Percentiles rank a stretch among this genome's conserved stretches.
phyloP scores from a whole-genome alignment of 345 rosid genomes.

The Melastoma malabathricum region DNA sequence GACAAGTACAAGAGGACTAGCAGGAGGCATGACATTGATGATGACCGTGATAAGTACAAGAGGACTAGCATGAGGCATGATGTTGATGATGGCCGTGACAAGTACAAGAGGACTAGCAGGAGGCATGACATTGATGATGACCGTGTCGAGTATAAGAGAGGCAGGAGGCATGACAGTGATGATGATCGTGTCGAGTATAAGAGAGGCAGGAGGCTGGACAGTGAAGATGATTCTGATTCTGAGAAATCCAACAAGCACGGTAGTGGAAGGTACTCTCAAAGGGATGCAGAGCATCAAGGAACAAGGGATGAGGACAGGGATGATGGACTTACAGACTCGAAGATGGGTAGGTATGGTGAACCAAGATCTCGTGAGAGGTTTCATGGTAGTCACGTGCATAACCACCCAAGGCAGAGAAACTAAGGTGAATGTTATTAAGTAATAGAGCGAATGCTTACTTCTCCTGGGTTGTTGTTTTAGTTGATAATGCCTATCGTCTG shows the following conservation, averaged over 20 bases:
- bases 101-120: background rate
- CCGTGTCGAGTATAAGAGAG: conserved; percentile 3
- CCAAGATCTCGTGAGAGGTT: conserved; percentile 6
- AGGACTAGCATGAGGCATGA: background rate
- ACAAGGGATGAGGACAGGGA: conserved; percentile 3
- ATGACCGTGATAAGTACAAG: no score
- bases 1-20: background rate
- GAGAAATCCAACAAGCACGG: conserved; percentile 7
- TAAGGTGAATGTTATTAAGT: no score
- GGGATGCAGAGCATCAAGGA: conserved; percentile 5
- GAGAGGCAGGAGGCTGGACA: conserved; percentile 12
- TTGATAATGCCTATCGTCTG: no score
- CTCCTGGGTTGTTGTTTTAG: no score
- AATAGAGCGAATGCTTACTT: no score
- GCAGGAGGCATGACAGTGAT: conserved; percentile 2
- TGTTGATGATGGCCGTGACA: background rate
- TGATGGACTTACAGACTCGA: background rate
- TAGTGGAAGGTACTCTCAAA: conserved; percentile 3
- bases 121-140: conserved; percentile 6
- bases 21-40: background rate
- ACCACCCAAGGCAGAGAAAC: no score
- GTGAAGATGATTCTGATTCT: conserved; percentile 10
- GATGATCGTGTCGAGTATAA: background rate
- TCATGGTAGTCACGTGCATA: no score
- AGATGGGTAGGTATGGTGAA: conserved; percentile 9